phyloP scores from a whole-genome alignment of 306 rosid genomes.

The Cicer pinnatifidum region DNA sequence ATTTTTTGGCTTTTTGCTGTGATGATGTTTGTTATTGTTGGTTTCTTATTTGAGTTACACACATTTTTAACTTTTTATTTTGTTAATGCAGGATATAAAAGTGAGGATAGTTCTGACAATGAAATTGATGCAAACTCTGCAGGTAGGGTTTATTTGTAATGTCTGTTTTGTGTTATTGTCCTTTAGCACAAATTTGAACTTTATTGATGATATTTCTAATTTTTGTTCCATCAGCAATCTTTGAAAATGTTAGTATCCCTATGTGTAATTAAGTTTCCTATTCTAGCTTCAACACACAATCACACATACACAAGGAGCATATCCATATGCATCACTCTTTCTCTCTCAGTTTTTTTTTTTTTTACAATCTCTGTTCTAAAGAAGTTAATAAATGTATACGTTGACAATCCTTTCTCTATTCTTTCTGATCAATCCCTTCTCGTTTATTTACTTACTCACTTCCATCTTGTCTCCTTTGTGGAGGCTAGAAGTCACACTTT shows the following conservation, averaged over 20 bases:
- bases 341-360: background rate
- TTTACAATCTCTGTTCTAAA: background rate
- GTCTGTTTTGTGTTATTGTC: conserved; percentile 37
- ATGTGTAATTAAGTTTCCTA: background rate
- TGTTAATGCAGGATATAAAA: conserved; percentile 62
- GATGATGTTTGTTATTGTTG: conserved; percentile 1
- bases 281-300: background rate
- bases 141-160: conserved; percentile 51
- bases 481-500: conserved; percentile 8
- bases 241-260: background rate
- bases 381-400: background rate
- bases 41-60: background rate
- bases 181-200: conserved; percentile 2
- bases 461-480: conserved; percentile 15
- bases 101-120: conserved; percentile 75
- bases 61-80: background rate
- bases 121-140: conserved; percentile 59
- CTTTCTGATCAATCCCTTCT: conserved; percentile 11
- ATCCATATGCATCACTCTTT: background rate
- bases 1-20: conserved; percentile 16
- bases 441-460: background rate
- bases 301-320: background rate
- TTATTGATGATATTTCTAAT: conserved; percentile 4
- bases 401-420: conserved; percentile 3
- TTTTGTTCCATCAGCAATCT: background rate